These are phyloP conservation scores for Cryptococcus amylolentus DNA, from an alignment of 1,284 basidiomycete genomes.

Conservation along the genomic window DNA sequence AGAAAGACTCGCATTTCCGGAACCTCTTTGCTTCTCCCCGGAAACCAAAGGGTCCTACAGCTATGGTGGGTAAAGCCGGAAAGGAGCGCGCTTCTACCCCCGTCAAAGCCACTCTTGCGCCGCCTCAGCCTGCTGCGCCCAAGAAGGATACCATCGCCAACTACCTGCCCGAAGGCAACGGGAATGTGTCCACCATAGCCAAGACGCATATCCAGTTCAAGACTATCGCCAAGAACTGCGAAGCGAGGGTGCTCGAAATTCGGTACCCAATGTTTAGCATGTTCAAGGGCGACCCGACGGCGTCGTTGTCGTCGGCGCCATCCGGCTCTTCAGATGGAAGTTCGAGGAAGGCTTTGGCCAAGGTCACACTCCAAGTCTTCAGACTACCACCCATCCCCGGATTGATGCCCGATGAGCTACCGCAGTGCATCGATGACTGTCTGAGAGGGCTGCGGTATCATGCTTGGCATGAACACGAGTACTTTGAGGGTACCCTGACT, in stretches of 20 bases:
- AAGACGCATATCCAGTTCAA: conserved; percentile 80
- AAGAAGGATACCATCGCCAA: conserved; percentile 62
- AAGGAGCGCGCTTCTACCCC: conserved; percentile 30
- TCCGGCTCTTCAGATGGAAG: neutral
- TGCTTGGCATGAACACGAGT: conserved; percentile 86
- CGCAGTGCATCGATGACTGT: conserved; percentile 88
- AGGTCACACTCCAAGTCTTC: conserved; percentile 82
- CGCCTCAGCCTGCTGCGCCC: conserved; percentile 9
- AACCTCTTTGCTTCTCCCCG: conserved; percentile 72
- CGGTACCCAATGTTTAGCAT: conserved; percentile 76
- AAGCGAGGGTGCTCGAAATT: conserved; percentile 76
- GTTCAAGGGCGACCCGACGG: conserved; percentile 37
- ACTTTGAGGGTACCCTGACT: conserved; percentile 88
- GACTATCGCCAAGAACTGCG: conserved; percentile 73
- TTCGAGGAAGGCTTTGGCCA: conserved; percentile 60
- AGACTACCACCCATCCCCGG: conserved; percentile 82
- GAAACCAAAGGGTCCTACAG: conserved; percentile 56
- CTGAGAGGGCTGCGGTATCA: conserved; percentile 81
- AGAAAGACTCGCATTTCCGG: conserved; percentile 58
- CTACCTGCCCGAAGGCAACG: conserved; percentile 63
- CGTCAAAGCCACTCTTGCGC: neutral
- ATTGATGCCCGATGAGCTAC: conserved; percentile 70
- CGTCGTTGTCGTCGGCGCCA: conserved; percentile 51
- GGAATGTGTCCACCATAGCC: conserved; percentile 59
- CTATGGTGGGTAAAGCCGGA: neutral